Percentiles rank a stretch among this genome's conserved stretches.
Conservation (phyloP, 75 land plant species). For the Selaginella tamariscina region DNA sequence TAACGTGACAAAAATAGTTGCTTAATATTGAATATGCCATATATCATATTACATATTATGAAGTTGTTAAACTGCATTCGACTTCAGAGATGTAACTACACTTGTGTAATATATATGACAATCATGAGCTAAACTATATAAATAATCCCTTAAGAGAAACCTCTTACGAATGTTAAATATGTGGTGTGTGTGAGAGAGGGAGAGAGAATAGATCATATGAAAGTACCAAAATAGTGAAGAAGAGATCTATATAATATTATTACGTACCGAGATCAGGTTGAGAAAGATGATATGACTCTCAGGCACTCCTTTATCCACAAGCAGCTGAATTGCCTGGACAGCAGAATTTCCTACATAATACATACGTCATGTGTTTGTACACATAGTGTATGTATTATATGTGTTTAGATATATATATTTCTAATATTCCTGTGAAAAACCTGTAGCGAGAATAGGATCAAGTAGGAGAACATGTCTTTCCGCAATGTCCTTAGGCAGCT, state of each 20-base stretch:
- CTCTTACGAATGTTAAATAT: no score
- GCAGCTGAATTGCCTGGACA: constrained; percentile 67
- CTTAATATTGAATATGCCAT: no score
- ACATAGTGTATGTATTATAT: not conserved
- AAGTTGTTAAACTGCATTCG: no score
- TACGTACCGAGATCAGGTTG: constrained; percentile 77
- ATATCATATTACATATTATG: no score
- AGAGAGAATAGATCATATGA: no score
- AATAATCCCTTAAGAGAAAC: no score
- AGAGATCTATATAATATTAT: not conserved
- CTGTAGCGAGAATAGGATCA: constrained; percentile 76
- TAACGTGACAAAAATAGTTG: no score
- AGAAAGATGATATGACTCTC: constrained; percentile 84
- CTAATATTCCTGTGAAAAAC: constrained; percentile 21
- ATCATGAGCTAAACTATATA: no score
- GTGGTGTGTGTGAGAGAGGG: no score
- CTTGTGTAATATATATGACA: no score
- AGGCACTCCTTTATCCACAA: constrained; percentile 67
- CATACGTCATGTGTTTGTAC: not conserved
- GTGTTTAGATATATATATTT: not conserved
- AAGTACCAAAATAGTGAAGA: no score
- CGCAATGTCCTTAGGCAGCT: constrained; percentile 66
- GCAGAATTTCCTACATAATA: constrained; percentile 60
- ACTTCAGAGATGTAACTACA: no score
- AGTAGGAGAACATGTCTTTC: constrained; percentile 62